These are phyloP conservation scores for Xylaria sp. DNA, from an alignment of 2,329 filamentous ascomycete species.

Conservation along the genomic window DNA sequence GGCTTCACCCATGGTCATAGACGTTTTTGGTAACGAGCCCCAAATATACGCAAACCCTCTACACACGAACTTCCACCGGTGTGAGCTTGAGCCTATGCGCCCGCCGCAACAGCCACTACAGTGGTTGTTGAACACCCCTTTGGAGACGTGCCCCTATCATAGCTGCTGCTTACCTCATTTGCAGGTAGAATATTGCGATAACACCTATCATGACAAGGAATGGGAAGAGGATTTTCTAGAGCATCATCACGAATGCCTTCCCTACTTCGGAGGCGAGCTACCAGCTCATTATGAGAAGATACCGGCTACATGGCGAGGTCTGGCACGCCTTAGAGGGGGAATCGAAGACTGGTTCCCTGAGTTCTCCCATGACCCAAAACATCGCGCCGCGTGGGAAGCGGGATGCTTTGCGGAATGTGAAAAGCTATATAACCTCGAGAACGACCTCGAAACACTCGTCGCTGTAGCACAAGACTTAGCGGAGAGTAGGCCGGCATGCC, in stretches of 20 bases:
- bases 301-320: slow-evolving; percentile 28
- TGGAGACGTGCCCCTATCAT: slow-evolving; percentile 31
- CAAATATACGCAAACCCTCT: slow-evolving; percentile 31
- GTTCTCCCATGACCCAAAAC: slow-evolving; percentile 3
- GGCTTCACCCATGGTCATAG: slow-evolving; percentile 31
- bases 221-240: slow-evolving; percentile 8
- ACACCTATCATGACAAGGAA: background rate
- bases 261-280: slow-evolving; percentile 29
- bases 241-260: slow-evolving; percentile 31
- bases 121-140: background rate
- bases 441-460: slow-evolving; percentile 14
- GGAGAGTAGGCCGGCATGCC: too few species aligned
- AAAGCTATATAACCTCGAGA: slow-evolving; percentile 17
- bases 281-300: background rate
- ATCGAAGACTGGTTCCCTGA: background rate
- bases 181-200: slow-evolving; percentile 23
- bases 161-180: slow-evolving; percentile 30
- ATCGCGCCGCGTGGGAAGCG: background rate
- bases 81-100: slow-evolving; percentile 28
- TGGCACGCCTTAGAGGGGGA: background rate
- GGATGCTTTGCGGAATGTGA: slow-evolving; percentile 18
- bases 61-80: slow-evolving; percentile 31
- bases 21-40: background rate
- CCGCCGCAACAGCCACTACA: too few species aligned
- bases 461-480: slow-evolving; percentile 17